A percentile compares a stretch with the other conserved stretches of the same genome.
Conservation (phyloP, 345 rosid genomes). For the Populus deltoides region DNA sequence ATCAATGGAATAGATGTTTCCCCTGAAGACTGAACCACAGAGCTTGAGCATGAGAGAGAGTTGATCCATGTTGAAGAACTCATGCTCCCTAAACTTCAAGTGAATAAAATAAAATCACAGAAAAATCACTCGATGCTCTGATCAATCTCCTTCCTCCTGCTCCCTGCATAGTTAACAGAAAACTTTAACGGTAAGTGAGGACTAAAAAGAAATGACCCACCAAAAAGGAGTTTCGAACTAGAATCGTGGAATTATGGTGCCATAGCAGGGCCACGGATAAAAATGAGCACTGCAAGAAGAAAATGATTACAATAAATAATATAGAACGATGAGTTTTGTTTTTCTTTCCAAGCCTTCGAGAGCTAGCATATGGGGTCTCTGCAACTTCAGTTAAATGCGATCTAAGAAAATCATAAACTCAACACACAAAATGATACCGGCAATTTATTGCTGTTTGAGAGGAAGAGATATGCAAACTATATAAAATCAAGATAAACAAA, state of each 20-base stretch:
- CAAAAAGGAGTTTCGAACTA: neutral
- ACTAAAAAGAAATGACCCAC: neutral
- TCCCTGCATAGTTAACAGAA: conserved; percentile 21
- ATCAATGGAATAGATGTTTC: conserved; percentile 39
- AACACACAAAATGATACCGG: neutral
- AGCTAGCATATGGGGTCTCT: neutral
- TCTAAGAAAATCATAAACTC: neutral
- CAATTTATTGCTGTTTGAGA: neutral
- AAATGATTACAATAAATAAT: neutral
- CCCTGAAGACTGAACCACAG: conserved; percentile 31
- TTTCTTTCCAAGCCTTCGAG: neutral
- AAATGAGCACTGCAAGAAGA: neutral
- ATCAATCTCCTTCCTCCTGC: conserved; percentile 6
- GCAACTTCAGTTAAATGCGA: neutral
- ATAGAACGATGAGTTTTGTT: neutral
- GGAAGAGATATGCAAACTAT: neutral
- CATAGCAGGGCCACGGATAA: neutral
- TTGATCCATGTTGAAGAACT: conserved; percentile 53
- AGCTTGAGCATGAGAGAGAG: conserved; percentile 58
- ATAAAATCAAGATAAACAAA: neutral
- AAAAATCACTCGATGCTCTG: neutral
- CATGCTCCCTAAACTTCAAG: conserved; percentile 21
- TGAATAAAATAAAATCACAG: neutral
- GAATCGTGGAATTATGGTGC: neutral
- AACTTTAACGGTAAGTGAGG: neutral